Evolutionary conservation across 805 yeast genomes (phyloP), one percentile per base, ranked within the genome.

Genomic region (Metschnikowia hibisci): DNA sequence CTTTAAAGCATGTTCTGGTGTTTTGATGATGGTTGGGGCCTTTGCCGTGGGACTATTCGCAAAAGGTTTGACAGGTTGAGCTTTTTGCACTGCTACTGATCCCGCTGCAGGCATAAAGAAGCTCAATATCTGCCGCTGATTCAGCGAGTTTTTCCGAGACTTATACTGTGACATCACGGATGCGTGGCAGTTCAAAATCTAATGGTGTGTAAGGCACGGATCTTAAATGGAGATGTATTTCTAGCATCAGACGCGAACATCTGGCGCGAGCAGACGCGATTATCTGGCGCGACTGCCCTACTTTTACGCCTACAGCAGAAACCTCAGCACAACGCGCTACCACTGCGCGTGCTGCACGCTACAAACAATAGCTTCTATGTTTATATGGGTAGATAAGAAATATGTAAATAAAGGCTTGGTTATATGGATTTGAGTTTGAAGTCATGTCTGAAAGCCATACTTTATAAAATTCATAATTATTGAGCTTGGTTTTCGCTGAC

Each of bases 101-200:
- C 42, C 34, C 20, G 41, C 14, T 16, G 33, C 39, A 3, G 47
- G 47, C 26, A 42, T 41, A 35, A 65, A 66, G 51, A 64, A 66
- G 39, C 59, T 58, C 6, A 64, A 50, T 12, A 66, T 63, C 42
- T 49, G 53, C 37, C 53, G 45, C 51, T 65, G 71, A 39, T 41
- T 52, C 30, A 41, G 40, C 30, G 27, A 44, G 3, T 43, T 39
- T 29, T 49, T 49, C 14, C 53, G 33, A 7, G 51, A 42, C 27
- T 42, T 49, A 27, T 49, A 42, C 15, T 48, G 41, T 12, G 50
- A 32, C 51, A 36, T 47, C 10, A 27, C 4, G 13, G 12, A 12
- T n/a, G 2, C n/a, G n/a, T n/a, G 29, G 7, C 5, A 4, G 7
- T 2, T 27, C 12, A 6, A 13, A 13, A 27, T 27, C 29, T 27